Base-by-base conservation (phyloP, 371 early-diverging fungal species). In the Zopfochytrium polystomum region DNA sequence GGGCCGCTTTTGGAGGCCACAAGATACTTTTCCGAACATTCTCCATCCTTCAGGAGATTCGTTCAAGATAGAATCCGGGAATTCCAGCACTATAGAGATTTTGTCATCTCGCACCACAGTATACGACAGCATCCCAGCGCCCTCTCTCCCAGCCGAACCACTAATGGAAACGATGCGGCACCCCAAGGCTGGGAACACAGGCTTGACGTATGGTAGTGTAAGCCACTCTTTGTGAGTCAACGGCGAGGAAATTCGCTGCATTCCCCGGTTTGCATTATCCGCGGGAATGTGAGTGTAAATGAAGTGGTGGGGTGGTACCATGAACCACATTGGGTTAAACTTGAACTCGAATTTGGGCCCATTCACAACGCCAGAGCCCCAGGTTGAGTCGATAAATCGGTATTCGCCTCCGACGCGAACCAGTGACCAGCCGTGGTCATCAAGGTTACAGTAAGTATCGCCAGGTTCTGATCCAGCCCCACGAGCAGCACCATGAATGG, bases 361-460 rank as follows among this genome's bases (percentile, higher is more conserved):
- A 11, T n/a, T 30, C 13, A 20, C 25, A 30, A 20, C 9, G 25
- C 62, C 62, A 9, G 62, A 53, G 4, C 52, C 62, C 62, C 62
- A 62, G 18, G 62, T 62, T 38, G 43, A 53, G 47, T 62, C 62
- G 38, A 62, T 55, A 45, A 62, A 62, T 43, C 55, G 31, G 13
- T 38, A 58, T 38, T 58, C 58, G 9, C 50, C 58, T 22, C 49
- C 29, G 7, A 58, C 49, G 20, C 25, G 26, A 11, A 58, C 49
- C n/a, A 50, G 7, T 22, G 46, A 48, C 58, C 58, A 58, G 13
- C 49, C 58, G 27, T 58, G 58, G 9, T 13, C 47, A 26, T 48
- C 42, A 22, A 31, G 32, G 23, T 58, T 35, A 1, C 20, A n/a
- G 49, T n/a, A 25, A 26, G 50, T 26, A 32, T 58, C 58, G 13